These are phyloP conservation scores for Pulveroboletus sp. DNA, from an alignment of 768 basidiomycete genomes.

Conservation along the genomic window DNA sequence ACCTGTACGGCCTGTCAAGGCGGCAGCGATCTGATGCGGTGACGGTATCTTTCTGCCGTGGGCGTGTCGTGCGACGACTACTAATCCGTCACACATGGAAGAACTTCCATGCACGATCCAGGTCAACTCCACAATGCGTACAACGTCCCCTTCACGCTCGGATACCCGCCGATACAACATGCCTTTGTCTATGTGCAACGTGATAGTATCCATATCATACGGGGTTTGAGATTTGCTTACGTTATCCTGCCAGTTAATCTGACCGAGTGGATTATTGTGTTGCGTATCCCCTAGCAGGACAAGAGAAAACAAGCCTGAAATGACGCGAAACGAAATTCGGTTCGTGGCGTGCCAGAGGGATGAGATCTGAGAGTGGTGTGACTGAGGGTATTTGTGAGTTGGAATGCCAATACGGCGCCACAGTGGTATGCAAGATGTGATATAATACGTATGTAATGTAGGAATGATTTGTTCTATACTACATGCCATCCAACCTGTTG, in stretches of 20 bases:
- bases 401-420: too few species aligned
- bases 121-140: too few species aligned
- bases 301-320: conserved; percentile 1
- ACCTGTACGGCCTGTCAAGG: too few species aligned
- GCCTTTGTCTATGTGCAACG: not conserved
- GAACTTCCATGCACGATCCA: not conserved
- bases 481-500: conserved; percentile 32
- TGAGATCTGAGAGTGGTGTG: not conserved
- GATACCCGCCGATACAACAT: too few species aligned
- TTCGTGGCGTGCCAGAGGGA: not conserved
- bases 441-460: conserved; percentile 26
- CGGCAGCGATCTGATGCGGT: too few species aligned
- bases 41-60: not conserved
- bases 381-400: conserved; percentile 6
- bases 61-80: not conserved
- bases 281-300: not conserved
- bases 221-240: too few species aligned
- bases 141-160: too few species aligned
- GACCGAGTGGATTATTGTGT: not conserved
- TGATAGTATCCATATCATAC: too few species aligned
- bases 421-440: conserved; percentile 20
- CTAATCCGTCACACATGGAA: not conserved
- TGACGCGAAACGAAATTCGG: conserved; percentile 8
- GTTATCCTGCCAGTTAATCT: too few species aligned
- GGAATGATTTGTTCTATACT: conserved; percentile 27